Base-by-base conservation (phyloP, 768 basidiomycete genomes). In the Leccinum fibrillosum region DNA sequence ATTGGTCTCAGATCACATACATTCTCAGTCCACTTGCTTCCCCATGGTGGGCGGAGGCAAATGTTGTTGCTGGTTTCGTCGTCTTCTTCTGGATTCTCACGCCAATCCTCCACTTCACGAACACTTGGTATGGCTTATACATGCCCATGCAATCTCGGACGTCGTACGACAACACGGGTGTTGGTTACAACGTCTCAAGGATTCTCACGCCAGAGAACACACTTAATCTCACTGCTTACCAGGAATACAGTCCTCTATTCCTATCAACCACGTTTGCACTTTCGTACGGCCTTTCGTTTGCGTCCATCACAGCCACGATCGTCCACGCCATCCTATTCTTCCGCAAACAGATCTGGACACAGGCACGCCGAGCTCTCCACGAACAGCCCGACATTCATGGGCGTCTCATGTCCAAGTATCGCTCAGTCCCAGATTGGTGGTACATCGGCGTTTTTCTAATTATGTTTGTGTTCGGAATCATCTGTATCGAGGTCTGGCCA, bases 1-100 rank as follows among this genome's bases (percentile, higher is more conserved):
- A 93, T 63, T 93, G 90, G 90, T 75, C 86, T 3, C 83, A 88
- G 67, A 88, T 90, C 54, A 84, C 86, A 4, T 89, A 82, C 56
- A 77, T 78, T 52, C 68, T 66, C n/a, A 78, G 78, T 67, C 69
- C 66, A 28, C 71, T 73, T 10, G 61, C 69, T 23, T 59, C 66
- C 9, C 67, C 68, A 67, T 70, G 74, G 64, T 79, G 77, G 73
- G 67, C 74, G 9, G 77, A 75, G 52, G 65, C 75, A 34, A 80
- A 79, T 59, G 61, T 72, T n/a, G 69, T 71, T 34, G 60, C 56
- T 6, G 79, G 78, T 21, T 75, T 76, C 57, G 8, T 77, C 37
- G 15, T 68, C 5, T 75, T 76, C 61, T 72, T 68, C 65, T 75
- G 74, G 70, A 69, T 65, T 17, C 49, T 61, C 35, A 59, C 68